Evolutionary conservation across 768 basidiomycete species (phyloP).

Genomic region (Pholiota conissans): DNA sequence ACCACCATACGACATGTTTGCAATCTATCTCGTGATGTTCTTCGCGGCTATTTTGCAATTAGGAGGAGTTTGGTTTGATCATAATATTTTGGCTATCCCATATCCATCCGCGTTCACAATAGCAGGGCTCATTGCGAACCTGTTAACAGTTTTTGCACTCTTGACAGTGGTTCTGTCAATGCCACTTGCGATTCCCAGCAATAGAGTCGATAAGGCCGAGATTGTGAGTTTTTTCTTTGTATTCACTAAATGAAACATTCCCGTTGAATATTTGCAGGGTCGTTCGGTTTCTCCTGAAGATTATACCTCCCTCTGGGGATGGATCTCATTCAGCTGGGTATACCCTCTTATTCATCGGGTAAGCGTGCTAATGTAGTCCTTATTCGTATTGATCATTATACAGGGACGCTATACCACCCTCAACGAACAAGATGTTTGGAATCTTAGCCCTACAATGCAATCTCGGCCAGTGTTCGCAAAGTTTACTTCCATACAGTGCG

Average conservation of each 20-base stretch:
- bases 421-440: slow-evolving; percentile 72
- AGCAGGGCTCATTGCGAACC: slow-evolving; percentile 37
- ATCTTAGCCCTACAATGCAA: slow-evolving; percentile 65
- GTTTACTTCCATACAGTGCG: slow-evolving; percentile 35
- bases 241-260: neutral
- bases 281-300: slow-evolving; percentile 68
- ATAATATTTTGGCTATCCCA: slow-evolving; percentile 40
- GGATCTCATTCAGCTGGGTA: slow-evolving; percentile 75
- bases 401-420: slow-evolving; percentile 55
- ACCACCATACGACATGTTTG: slow-evolving; percentile 62
- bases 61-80: slow-evolving; percentile 55
- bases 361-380: slow-evolving; percentile 4
- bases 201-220: slow-evolving; percentile 46
- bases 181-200: slow-evolving; percentile 68
- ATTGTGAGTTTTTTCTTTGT: slow-evolving; percentile 50
- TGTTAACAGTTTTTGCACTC: slow-evolving; percentile 42
- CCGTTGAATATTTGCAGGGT: slow-evolving; percentile 37
- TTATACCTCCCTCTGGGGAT: slow-evolving; percentile 69
- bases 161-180: slow-evolving; percentile 53
- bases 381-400: neutral
- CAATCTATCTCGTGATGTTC: slow-evolving; percentile 53
- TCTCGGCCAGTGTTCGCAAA: slow-evolving; percentile 64
- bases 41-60: slow-evolving; percentile 46
- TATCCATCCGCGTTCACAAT: slow-evolving; percentile 34
- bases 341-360: slow-evolving; percentile 59